A percentile compares a stretch with the other conserved stretches of the same genome.
Evolutionary conservation across 1,139 yeast species (phyloP).

Genomic region (Yamadazyma sp.): DNA sequence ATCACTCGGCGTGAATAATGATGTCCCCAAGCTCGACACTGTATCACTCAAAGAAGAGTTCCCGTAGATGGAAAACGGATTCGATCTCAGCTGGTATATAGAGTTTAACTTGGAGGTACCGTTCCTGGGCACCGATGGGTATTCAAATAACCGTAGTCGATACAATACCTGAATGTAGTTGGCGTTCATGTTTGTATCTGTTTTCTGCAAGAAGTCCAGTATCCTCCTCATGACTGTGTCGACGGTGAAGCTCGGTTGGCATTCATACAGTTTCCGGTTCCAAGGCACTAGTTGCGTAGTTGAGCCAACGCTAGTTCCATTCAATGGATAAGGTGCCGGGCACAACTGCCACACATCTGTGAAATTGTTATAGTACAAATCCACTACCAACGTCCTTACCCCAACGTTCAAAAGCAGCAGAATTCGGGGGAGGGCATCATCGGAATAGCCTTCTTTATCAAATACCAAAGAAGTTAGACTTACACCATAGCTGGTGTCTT

Average conservation of each 20-base stretch:
- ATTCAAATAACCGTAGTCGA: constrained; percentile 31
- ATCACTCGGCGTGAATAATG: constrained; percentile 29
- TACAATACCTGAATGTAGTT: constrained; percentile 55
- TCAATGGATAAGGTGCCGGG: constrained; percentile 48
- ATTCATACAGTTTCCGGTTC: constrained; percentile 28
- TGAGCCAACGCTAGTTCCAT: constrained; percentile 19
- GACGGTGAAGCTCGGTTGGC: constrained; percentile 48
- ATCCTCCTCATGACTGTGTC: constrained; percentile 36
- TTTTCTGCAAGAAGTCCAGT: constrained; percentile 35
- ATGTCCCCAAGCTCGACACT: constrained; percentile 19
- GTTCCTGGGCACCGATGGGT: constrained; percentile 11
- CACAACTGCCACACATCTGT: constrained; percentile 66
- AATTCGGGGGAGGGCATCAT: constrained; percentile 38
- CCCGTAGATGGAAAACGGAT: constrained; percentile 20
- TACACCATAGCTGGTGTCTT: constrained; percentile 58
- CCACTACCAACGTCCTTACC: constrained; percentile 53
- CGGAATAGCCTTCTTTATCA: constrained; percentile 49
- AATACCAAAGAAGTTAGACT: constrained; percentile 54
- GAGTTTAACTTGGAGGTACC: constrained; percentile 6
- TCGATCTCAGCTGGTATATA: constrained; percentile 6
- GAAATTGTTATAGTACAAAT: constrained; percentile 64
- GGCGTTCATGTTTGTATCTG: constrained; percentile 59
- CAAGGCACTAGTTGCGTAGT: constrained; percentile 22
- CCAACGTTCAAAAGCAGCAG: constrained; percentile 48
- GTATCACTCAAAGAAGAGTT: constrained; percentile 30